These are phyloP conservation scores for Neospora caninum DNA, from an alignment of 169 alveolate species.

Conservation along the genomic window DNA sequence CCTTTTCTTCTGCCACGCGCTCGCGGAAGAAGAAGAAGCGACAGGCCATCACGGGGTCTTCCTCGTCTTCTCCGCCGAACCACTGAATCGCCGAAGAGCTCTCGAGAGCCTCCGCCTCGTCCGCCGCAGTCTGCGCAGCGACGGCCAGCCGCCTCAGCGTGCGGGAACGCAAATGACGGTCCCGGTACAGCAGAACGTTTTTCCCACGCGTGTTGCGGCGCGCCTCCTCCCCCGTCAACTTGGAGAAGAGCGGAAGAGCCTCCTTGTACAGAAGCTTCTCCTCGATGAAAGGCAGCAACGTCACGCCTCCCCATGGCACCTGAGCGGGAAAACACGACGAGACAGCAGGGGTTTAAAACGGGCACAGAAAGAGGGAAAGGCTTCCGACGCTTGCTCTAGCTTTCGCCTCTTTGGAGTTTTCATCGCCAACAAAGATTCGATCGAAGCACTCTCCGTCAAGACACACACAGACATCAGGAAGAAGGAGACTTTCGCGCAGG, in stretches of 20 bases:
- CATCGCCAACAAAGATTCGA: too few relatives aligned
- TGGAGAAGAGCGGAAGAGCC: constrained; percentile 21
- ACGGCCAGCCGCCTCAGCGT: neutral
- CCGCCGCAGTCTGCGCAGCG: neutral
- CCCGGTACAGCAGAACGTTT: constrained; percentile 47
- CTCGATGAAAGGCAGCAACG: constrained; percentile 79
- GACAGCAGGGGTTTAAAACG: neutral
- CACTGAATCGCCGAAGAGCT: neutral
- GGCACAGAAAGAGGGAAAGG: neutral
- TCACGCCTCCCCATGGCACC: constrained; percentile 83
- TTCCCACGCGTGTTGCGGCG: constrained; percentile 50
- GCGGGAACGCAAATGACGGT: neutral
- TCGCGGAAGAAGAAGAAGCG: constrained; percentile 44
- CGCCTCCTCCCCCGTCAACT: constrained; percentile 40
- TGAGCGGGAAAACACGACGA: neutral
- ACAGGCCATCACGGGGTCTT: constrained; percentile 7
- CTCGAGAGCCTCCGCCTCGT: too few relatives aligned
- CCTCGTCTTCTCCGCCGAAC: neutral
- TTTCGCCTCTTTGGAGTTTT: neutral
- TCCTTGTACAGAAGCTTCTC: constrained; percentile 57
- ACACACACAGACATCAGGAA: too few relatives aligned
- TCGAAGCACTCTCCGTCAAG: too few relatives aligned
- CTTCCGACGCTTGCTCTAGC: neutral
- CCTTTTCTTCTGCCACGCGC: neutral
- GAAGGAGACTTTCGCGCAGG: too few relatives aligned